Evolutionary conservation across 306 rosid genomes (phyloP).

Genomic region (apple (Malus domestica)): ASM211411v1 NC_041796.1:9863001-9863500

Average conservation of each 20-base stretch:
- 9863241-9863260: constrained; percentile 51
- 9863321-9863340: not conserved
- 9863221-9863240: constrained; percentile 44
- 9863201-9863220: constrained; percentile 43
- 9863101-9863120: constrained; percentile 3
- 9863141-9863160: not conserved
- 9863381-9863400: constrained; percentile 48
- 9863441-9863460: not conserved
- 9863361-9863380: constrained; percentile 47
- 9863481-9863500: not conserved
- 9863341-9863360: constrained; percentile 32
- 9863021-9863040: constrained; percentile 48
- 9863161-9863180: constrained; percentile 28
- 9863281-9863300: not conserved
- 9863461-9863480: not conserved
- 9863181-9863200: constrained; percentile 49
- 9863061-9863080: constrained; percentile 45
- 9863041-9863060: constrained; percentile 43
- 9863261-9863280: constrained; percentile 41
- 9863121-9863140: not conserved
- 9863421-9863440: constrained; percentile 38
- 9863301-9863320: not conserved
- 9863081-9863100: not conserved
- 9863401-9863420: constrained; percentile 56
- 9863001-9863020: constrained; percentile 29